Base-by-base conservation (phyloP, 257 asterid genomes). In the Solanum piurae region DNA sequence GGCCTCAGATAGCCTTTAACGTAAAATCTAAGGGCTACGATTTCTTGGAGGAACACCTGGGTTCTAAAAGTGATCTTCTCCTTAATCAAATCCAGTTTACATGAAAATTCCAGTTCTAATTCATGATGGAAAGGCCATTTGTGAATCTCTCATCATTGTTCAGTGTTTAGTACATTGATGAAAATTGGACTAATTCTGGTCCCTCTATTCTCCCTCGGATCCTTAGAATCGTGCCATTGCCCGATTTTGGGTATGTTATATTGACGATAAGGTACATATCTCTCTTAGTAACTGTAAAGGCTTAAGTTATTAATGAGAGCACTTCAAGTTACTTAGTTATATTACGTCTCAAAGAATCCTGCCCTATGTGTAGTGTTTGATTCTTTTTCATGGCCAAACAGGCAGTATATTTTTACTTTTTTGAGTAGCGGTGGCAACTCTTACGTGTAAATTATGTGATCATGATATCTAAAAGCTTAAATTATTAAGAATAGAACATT, bases 121-220 rank as follows among this genome's bases (percentile, higher is more conserved):
- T 44, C 52, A 44, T 44, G 1, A 44, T 44, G 52, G 52, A 89
- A 88, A 86, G 66, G 83, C 87, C 16, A n/a, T 89, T 33, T 66
- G 87, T 86, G 92, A 90, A 84, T 90, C 92, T 3, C 68, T 90
- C 2, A 60, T 90, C 29, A 90, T 90, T 83, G 83, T 90, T 27
- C 86, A n/a, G n/a, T n/a, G n/a, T n/a, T n/a, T n/a, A 88, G 27
- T 90, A 90, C 23, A 83, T 90, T 36, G 92, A 90, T 40, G 92
- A 90, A 12, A 27, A 33, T 12, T 90, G 92, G 92, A 40, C 46
- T 27, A 68, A 68, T 72, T 83, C 73, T 16, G 85, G 74, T n/a
- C 85, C 89, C 38, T 58, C 87, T 4, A 86, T 88, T 31, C 84
- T 90, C 36, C 92, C 20, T 69, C 87, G 1, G 80, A 90, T 62